These are phyloP conservation scores for Colletotrichum falcatum DNA, from an alignment of 2,329 filamentous ascomycete species.

Conservation along the genomic window DNA sequence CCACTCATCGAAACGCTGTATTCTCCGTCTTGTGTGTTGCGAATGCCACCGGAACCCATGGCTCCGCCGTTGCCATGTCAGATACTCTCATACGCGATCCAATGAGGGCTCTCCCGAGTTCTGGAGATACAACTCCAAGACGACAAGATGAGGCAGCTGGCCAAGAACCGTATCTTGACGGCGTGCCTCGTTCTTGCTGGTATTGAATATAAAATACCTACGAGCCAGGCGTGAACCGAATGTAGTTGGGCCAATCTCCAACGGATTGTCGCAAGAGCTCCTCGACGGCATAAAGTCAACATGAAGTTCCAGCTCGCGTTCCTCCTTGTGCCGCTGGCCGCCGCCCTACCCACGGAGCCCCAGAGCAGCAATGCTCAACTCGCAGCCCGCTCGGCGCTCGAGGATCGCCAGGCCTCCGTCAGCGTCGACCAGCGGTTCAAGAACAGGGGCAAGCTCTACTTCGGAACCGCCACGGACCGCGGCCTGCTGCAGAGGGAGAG, in stretches of 20 bases:
- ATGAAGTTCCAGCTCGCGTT: slow-evolving; percentile 1
- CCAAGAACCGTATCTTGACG: background rate
- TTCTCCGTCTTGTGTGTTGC: background rate
- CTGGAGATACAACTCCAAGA: background rate
- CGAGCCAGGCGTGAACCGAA: background rate
- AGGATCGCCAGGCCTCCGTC: slow-evolving; percentile 56
- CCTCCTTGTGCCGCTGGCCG: background rate
- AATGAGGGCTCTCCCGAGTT: background rate
- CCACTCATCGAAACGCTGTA: background rate
- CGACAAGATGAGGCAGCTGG: background rate
- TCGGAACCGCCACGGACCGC: slow-evolving; percentile 69
- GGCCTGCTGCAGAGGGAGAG: slow-evolving; percentile 61
- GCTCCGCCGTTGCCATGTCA: background rate
- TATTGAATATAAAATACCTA: background rate
- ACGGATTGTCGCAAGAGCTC: background rate
- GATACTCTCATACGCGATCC: background rate
- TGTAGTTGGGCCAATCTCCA: background rate
- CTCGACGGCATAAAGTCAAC: background rate
- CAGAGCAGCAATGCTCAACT: background rate
- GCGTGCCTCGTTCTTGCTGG: background rate
- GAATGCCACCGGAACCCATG: background rate
- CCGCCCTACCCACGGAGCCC: background rate
- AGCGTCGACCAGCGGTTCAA: slow-evolving; percentile 68
- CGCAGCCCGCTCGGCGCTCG: slow-evolving; percentile 43
- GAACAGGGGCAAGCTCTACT: slow-evolving; percentile 74